Evolutionary conservation across 345 rosid species (phyloP).

Genomic region (Excoecaria agallocha): DNA sequence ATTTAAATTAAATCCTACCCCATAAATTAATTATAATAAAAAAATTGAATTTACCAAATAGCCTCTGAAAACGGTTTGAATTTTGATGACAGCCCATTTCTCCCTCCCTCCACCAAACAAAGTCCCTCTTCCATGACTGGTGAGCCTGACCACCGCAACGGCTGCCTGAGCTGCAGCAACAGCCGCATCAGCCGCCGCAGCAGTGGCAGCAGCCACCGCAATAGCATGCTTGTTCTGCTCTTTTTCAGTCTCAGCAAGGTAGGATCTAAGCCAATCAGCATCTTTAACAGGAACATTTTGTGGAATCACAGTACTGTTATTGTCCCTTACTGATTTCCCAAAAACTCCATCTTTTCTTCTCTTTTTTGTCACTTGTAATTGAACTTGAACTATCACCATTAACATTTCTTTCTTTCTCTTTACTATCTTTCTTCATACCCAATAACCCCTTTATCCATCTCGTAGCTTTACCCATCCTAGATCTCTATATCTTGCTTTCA

Average conservation of each 20-base stretch:
- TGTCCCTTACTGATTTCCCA: constrained; percentile 31
- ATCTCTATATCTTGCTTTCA: background rate
- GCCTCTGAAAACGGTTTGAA: constrained; percentile 31
- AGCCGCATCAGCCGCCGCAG: constrained; percentile 33
- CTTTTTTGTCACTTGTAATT: constrained; percentile 38
- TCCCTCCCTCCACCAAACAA: constrained; percentile 26
- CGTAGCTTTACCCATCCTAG: constrained; percentile 58
- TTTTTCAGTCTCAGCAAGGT: constrained; percentile 20
- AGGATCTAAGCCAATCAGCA: constrained; percentile 28
- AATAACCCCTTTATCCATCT: constrained; percentile 76
- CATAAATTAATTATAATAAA: background rate
- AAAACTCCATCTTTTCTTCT: constrained; percentile 57
- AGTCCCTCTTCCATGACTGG: constrained; percentile 28
- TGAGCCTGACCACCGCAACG: constrained; percentile 30
- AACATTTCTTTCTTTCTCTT: constrained; percentile 19
- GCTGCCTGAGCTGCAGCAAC: constrained; percentile 36
- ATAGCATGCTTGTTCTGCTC: constrained; percentile 37
- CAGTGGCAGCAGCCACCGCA: constrained; percentile 35
- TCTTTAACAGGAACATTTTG: constrained; percentile 24
- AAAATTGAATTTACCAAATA: constrained; percentile 23
- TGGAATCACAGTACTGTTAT: constrained; percentile 1
- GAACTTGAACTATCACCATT: constrained; percentile 25
- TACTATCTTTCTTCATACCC: constrained; percentile 51
- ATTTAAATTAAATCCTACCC: background rate
- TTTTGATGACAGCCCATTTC: constrained; percentile 23